Base-by-base conservation (phyloP, 2,329 filamentous ascomycete genomes). In the Hymenoscyphus occultus region DNA sequence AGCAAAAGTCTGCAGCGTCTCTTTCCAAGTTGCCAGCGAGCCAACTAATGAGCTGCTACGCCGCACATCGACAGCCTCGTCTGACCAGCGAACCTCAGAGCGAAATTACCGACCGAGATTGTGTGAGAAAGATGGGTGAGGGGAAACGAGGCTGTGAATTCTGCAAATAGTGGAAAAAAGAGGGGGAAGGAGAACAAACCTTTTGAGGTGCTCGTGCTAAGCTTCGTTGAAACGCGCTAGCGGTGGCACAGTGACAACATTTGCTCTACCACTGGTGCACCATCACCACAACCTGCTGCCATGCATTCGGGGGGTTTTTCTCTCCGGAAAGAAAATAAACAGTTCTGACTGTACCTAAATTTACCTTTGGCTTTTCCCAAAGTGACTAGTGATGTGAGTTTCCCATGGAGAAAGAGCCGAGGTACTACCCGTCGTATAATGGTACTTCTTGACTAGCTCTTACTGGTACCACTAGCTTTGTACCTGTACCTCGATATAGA, bases 21-120 rank as follows among this genome's bases (percentile, higher is more conserved):
- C 48, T 54, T 54, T 19, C 28, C 28, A 28, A 28, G 28, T 28
- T 2, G 28, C 28, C 28, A 28, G 28, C 28, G 28, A 28, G 13
- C 48, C 19, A 54, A 19, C 48, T 54, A 54, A 54, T 54, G 22
- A 54, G n/a, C 48, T 54, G 48, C 48, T 54, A 54, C 48, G 48
- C 48, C 48, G 48, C 48, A 54, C 9, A 19, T 28, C 19, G 48
- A 19, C 48, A 54, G 48, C 48, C 48, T 54, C 48, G 22, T 54
- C 48, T 54, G 48, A 54, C 48, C 19, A 9, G 19, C 19, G 48
- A 54, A 54, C 19, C 45, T 54, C 19, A 22, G n/a, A 13, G 48
- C 48, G 48, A 54, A 54, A 54, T 54, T 54, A 54, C 48, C 48
- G 48, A 54, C 48, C 48, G 48, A 54, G 48, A 54, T 28, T 54